A percentile compares a stretch with the other conserved stretches of the same genome.
Evolutionary conservation across 139 green algal genomes (phyloP).

Genomic region (Micractinium conductrix): DNA sequence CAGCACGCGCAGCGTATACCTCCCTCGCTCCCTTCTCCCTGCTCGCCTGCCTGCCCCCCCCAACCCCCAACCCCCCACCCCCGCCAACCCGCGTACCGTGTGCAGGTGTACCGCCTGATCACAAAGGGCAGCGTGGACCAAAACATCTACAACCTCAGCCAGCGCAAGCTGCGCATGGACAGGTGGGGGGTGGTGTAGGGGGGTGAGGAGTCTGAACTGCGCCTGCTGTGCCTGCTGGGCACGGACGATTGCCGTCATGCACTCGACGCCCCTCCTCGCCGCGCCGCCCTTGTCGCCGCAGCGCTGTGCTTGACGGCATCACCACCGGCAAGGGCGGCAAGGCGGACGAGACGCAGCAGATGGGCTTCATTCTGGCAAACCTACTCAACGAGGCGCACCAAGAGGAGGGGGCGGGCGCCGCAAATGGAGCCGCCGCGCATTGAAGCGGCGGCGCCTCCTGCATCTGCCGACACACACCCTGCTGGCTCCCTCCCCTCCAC

Average conservation of each 20-base stretch:
- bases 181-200: too few relatives aligned
- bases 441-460: neutral
- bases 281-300: too few relatives aligned
- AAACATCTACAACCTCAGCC: slow-evolving; percentile 82
- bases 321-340: slow-evolving; percentile 38
- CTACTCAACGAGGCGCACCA: slow-evolving; percentile 23
- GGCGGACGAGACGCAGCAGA: slow-evolving; percentile 48
- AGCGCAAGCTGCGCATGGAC: slow-evolving; percentile 90
- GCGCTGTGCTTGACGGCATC: slow-evolving; percentile 60
- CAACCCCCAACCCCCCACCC: neutral
- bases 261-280: too few relatives aligned
- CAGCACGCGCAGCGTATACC: too few relatives aligned
- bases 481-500: neutral
- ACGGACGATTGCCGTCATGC: too few relatives aligned
- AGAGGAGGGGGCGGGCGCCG: neutral
- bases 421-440: too few relatives aligned
- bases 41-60: too few relatives aligned
- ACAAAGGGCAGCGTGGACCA: slow-evolving; percentile 84
- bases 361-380: slow-evolving; percentile 46
- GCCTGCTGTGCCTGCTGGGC: too few relatives aligned
- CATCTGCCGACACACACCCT: neutral
- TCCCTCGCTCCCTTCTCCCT: too few relatives aligned
- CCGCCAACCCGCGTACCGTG: too few relatives aligned
- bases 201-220: too few relatives aligned
- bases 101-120: slow-evolving; percentile 88